These are phyloP conservation scores for Zizania palustris DNA, from an alignment of 202 grass and related monocot species.

Conservation along the genomic window DNA sequence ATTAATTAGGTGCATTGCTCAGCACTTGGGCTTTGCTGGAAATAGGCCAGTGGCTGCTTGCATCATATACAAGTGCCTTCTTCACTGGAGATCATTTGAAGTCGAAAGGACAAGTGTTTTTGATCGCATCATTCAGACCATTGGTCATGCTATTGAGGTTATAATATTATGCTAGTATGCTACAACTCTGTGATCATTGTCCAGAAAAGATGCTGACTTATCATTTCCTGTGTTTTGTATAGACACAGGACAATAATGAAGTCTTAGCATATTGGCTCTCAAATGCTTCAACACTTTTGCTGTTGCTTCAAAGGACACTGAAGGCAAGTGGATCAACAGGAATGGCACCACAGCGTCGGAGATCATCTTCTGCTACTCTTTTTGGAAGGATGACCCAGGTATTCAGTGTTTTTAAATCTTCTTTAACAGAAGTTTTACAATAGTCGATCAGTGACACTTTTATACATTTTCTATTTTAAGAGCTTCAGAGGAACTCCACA, in stretches of 20 bases:
- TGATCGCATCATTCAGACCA: constrained; percentile 99
- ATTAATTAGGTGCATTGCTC: constrained; percentile 91
- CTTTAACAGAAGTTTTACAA: constrained; percentile 32
- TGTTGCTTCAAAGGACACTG: constrained; percentile 89
- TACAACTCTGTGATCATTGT: constrained; percentile 32
- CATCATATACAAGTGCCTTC: constrained; percentile 99
- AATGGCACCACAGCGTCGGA: constrained; percentile 84
- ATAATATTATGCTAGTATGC: constrained; percentile 26
- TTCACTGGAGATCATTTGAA: constrained; percentile 99
- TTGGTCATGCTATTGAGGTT: constrained; percentile 99
- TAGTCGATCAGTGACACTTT: constrained; percentile 29
- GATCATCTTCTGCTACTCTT: constrained; percentile 92
- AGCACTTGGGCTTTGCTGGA: constrained; percentile 87
- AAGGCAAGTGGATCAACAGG: constrained; percentile 94
- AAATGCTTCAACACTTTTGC: constrained; percentile 89
- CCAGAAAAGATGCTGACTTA: constrained; percentile 36
- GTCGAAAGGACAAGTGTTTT: constrained; percentile 99
- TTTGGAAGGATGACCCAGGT: constrained; percentile 99
- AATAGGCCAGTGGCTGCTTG: constrained; percentile 86
- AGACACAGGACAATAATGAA: constrained; percentile 99
- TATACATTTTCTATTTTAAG: constrained; percentile 49
- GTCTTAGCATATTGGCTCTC: constrained; percentile 97
- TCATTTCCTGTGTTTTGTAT: constrained; percentile 51
- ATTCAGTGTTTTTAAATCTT: constrained; percentile 37
- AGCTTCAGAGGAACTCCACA: constrained; percentile 97